Base-by-base conservation (phyloP, 148 eudicot species). In the Nepenthes gracilis region DNA sequence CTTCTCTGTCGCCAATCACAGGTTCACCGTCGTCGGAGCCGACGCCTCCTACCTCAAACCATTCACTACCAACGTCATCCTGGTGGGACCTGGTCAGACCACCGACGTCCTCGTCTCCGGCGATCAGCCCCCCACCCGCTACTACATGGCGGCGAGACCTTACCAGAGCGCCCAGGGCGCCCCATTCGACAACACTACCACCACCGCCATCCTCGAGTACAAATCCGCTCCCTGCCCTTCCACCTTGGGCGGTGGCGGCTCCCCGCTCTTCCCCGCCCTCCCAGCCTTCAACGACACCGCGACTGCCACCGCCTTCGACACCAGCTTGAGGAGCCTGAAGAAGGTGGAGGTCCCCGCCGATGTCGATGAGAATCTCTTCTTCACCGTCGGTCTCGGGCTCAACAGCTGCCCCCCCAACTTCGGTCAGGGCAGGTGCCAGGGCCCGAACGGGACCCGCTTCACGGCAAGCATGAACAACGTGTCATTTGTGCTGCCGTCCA, bases 31-130 rank as follows among this genome's bases (percentile, higher is more conserved):
- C 23, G 92, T 82, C 1, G 92, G 77, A 76, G 85, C 80, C 11
- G 92, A 85, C 45, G 85, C 78, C 1, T 84, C 69, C 51, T 85
- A 85, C 77, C 80, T 81, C 36, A 85, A 85, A 37, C 81, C 81
- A 9, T 66, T 82, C 54, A 65, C 80, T 2, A 67, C 77, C 4
- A 73, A 68, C 55, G 76, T 71, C 23, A 71, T 85, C 62, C 80
- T 85, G 85, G 71, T 82, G 9, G 81, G 78, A 36, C 91, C 87
- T 1, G 91, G 87, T 15, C 87, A 85, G 54, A 85, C 91, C 12
- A 69, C 80, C 48, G 77, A 81, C 62, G 81, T 73, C 72, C 78
- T 85, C 12, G 59, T 82, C 62, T 72, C 85, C 43, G 75, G 80
- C 52, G 63, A 83, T 65, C 81, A 79, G 36, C 70, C 70, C 12